phyloP scores from a whole-genome alignment of 2,329 filamentous ascomycete genomes.

The Venturiaceae sp. region DNA sequence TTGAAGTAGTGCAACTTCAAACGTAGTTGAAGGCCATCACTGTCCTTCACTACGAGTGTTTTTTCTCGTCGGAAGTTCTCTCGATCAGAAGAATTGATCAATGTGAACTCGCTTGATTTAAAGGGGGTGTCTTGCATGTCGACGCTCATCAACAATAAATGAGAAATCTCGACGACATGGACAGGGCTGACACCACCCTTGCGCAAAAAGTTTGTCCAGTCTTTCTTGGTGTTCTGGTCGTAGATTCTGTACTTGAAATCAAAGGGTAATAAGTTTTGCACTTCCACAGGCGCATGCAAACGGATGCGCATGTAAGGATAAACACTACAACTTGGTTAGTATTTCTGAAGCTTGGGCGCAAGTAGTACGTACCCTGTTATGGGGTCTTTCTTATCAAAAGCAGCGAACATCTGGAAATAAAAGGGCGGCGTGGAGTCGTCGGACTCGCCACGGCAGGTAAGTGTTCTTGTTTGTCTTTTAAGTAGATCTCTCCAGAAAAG shows the following conservation, averaged over 20 bases:
- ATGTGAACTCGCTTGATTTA: constrained; percentile 91
- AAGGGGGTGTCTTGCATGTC: constrained; percentile 96
- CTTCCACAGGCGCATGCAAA: constrained; percentile 81
- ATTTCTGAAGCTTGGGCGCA: no score
- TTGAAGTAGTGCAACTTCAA: constrained; percentile 85
- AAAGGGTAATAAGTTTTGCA: constrained; percentile 90
- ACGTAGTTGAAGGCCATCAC: constrained; percentile 66
- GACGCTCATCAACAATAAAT: constrained; percentile 82
- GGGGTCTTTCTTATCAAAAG: constrained; percentile 75
- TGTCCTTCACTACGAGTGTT: constrained; percentile 72
- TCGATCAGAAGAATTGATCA: constrained; percentile 83
- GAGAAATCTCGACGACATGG: constrained; percentile 91
- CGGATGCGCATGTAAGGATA: constrained; percentile 95
- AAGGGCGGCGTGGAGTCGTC: constrained; percentile 63
- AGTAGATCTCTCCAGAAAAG: constrained; percentile 91
- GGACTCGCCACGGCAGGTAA: constrained; percentile 80
- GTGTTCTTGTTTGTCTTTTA: constrained; percentile 71
- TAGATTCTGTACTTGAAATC: constrained; percentile 99
- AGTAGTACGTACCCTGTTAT: constrained; percentile 59
- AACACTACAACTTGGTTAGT: constrained; percentile 37
- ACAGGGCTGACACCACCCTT: constrained; percentile 96
- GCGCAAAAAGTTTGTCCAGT: constrained; percentile 96
- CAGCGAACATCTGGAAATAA: constrained; percentile 91
- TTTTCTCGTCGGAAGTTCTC: constrained; percentile 85
- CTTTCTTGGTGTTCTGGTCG: constrained; percentile 96